Evolutionary conservation across 2,329 filamentous ascomycete species (phyloP), one percentile per base, ranked within the genome.

Genomic region (Chaetomium sp.): DNA sequence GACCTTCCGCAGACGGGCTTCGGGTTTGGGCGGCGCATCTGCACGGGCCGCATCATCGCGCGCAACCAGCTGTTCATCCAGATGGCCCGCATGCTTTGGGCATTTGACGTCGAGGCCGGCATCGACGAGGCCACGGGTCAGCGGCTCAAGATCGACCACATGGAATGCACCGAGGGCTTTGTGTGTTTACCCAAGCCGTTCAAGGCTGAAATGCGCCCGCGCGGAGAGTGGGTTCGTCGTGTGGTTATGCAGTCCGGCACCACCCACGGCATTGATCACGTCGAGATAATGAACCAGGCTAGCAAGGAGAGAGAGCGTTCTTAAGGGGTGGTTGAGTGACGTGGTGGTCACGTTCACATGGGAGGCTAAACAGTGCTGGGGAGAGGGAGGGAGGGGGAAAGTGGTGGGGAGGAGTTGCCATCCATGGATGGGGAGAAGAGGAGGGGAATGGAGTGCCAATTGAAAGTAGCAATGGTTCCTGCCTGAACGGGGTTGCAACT

Each of bases 71-170:
- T 84, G 16, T 81, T 78, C 63, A 71, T 81, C 5, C 70, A 70
- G 27, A 73, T 81, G 33, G 74, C 80, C 0, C 75, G 78, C 21
- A 56, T 83, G 29, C 70, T 87, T 0, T 86, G 83, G 84, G 81
- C 79, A 0, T 84, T 84, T 67, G 72, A 80, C 6, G 70, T 79
- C 19, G 70, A 73, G 63, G 67, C 72, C 3, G 72, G 71, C 16
- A 67, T 75, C 19, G 65, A 73, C 51, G 70, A 72, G 33, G 19
- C 57, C 16, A 60, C 27, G 9, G 63, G 58, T 7, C 35, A 57
- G 45, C 65, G 67, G 57, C 54, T 68, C 12, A 63, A 50, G 13
- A 68, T 74, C 8, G 63, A 72, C 27, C 67, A 68, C 8, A 70
- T 71, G 70, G 72, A 42, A 21, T 60, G 65, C 45, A 74, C 70